Conservation (phyloP, 2,329 filamentous ascomycete genomes). For the Fonsecaea pugnacius region DNA sequence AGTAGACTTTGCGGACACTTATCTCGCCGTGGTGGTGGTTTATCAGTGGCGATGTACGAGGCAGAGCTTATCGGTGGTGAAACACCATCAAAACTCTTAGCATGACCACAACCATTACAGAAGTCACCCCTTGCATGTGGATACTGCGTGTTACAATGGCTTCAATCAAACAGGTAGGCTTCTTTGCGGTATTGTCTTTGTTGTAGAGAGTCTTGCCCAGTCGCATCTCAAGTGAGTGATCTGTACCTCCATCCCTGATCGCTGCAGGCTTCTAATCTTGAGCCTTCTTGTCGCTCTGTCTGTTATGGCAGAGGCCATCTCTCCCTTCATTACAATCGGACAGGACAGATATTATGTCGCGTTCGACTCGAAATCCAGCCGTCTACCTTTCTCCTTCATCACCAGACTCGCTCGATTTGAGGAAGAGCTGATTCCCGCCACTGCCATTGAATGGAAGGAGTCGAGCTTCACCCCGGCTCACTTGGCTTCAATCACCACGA, state of each 20-base stretch:
- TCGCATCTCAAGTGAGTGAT: background rate
- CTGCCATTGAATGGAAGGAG: conserved; percentile 29
- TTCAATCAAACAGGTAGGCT: background rate
- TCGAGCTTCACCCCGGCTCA: conserved; percentile 22
- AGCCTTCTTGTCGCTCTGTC: background rate
- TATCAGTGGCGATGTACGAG: background rate
- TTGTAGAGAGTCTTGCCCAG: background rate
- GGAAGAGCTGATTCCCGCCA: conserved; percentile 28
- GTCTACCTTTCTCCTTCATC: conserved; percentile 39
- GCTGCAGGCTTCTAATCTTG: background rate
- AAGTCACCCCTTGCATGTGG: background rate
- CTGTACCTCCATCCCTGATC: too few species aligned
- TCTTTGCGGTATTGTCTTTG: background rate
- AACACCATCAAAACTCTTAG: background rate
- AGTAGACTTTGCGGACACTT: background rate
- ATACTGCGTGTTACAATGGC: background rate
- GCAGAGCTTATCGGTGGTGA: background rate
- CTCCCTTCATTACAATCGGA: conserved; percentile 23
- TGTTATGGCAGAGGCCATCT: conserved; percentile 24
- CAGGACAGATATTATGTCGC: conserved; percentile 20
- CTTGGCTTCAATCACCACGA: conserved; percentile 24
- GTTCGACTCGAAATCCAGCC: conserved; percentile 8
- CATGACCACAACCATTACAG: background rate
- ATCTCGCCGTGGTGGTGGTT: background rate
- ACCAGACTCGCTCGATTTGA: conserved; percentile 21